These are phyloP conservation scores for Halteria grandinella DNA, from an alignment of 73 alveolate species.

Conservation along the genomic window DNA sequence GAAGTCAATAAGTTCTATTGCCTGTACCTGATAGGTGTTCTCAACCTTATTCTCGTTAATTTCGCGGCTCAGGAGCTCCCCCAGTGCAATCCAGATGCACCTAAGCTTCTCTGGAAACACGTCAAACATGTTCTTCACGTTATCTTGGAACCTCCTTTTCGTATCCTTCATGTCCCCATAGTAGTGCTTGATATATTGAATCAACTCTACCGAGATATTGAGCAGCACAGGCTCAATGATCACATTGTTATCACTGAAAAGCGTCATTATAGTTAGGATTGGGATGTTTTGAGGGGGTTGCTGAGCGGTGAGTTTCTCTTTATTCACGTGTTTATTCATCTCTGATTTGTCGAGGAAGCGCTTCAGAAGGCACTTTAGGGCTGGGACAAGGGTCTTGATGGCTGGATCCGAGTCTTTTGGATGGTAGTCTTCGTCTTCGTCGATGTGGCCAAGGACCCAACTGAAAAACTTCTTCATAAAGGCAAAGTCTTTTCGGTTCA, in stretches of 20 bases:
- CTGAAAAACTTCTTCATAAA: constrained; percentile 82
- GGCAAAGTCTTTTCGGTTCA: constrained; percentile 82
- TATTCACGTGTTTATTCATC: neutral
- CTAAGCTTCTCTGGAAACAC: constrained; percentile 17
- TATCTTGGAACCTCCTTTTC: constrained; percentile 12
- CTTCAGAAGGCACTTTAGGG: constrained; percentile 46
- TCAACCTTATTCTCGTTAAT: constrained; percentile 27
- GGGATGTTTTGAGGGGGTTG: constrained; percentile 1
- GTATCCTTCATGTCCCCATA: no score
- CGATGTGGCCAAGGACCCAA: constrained; percentile 85
- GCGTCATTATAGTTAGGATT: constrained; percentile 55
- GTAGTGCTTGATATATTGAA: constrained; percentile 54
- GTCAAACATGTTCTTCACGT: constrained; percentile 60
- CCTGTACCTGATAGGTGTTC: constrained; percentile 40
- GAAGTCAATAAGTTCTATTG: constrained; percentile 60
- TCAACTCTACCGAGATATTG: constrained; percentile 52
- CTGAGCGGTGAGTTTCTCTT: neutral
- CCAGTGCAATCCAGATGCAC: constrained; percentile 59
- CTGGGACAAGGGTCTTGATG: constrained; percentile 61
- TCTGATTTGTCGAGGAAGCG: constrained; percentile 1
- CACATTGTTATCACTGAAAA: constrained; percentile 47
- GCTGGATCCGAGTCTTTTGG: constrained; percentile 66
- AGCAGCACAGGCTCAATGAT: constrained; percentile 54
- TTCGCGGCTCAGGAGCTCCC: constrained; percentile 11
- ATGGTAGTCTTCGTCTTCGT: constrained; percentile 83